Evolutionary conservation across 768 basidiomycete species (phyloP).

Genomic region (Leccinum incarnatum): DNA sequence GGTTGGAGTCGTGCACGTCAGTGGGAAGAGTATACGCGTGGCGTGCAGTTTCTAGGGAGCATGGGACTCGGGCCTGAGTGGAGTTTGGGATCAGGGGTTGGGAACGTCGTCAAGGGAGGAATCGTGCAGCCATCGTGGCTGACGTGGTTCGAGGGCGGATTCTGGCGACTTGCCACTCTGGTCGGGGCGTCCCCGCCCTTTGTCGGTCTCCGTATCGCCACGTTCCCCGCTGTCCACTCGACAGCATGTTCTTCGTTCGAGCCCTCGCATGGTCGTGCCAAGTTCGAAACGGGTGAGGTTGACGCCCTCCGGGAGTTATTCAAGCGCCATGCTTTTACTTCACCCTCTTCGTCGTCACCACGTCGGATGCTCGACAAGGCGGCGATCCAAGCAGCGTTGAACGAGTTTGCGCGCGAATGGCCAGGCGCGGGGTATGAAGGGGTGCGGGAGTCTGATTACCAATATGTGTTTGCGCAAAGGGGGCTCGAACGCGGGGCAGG

Average conservation of each 20-base stretch:
- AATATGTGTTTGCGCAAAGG: conserved; percentile 74
- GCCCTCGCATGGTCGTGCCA: conserved; percentile 44
- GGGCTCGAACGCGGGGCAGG: conserved; percentile 56
- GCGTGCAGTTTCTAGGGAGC: conserved; percentile 66
- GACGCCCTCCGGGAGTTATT: conserved; percentile 43
- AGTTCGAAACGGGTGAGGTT: conserved; percentile 53
- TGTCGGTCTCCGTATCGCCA: not conserved
- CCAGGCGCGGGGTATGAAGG: conserved; percentile 52
- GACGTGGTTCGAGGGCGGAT: conserved; percentile 11
- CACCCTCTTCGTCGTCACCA: not conserved
- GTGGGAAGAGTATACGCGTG: conserved; percentile 53
- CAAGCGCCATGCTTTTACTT: conserved; percentile 2
- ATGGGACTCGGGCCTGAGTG: conserved; percentile 75
- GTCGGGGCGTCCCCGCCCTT: conserved; percentile 1
- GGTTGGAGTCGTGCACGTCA: conserved; percentile 67
- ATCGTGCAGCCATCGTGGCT: not conserved
- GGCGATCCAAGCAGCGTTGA: conserved; percentile 43
- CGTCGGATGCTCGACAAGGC: conserved; percentile 36
- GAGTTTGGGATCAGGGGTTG: not conserved
- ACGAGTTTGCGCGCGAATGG: conserved; percentile 38
- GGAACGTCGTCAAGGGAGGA: not conserved
- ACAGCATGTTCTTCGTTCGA: conserved; percentile 11
- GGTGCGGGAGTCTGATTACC: conserved; percentile 59
- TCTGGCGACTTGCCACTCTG: conserved; percentile 25
- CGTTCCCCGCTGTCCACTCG: not conserved